Evolutionary conservation across 2,329 filamentous ascomycete genomes (phyloP), one percentile per base, ranked within the genome.

Genomic region (Colletotrichum sidae): DNA sequence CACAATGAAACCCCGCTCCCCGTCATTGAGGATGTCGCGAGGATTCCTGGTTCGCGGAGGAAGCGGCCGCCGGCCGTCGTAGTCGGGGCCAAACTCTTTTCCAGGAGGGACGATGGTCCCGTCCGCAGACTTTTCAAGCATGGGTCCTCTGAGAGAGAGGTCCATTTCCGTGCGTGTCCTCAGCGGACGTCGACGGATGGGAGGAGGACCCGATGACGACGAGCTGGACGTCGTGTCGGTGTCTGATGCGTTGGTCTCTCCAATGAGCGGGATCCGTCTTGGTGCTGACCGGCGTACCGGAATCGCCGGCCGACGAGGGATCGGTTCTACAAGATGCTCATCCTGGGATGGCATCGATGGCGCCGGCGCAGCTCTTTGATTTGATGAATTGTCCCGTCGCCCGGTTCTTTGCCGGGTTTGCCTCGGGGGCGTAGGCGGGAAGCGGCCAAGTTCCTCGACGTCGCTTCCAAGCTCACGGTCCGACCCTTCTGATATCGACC

Each of bases 1-100:
- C 17, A 65, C 58, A 15, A 65, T 65, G n/a, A 65, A 65, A 12
- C 63, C 63, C 53, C 58, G 52, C 17, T 65, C 63, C 25, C 63
- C 63, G 5, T 65, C 58, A 25, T 65, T 42, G 13, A 65, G 46
- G 4, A 65, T 65, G 53, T 62, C 58, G 10, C 63, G 58, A 35
- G 63, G 58, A 17, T 65, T 65, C 46, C 54, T 65, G 8, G 59
- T 50, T 41, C 63, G 58, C n/a, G 44, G 17, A 9, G 63, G 58
- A 46, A 62, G 34, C 10, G 63, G 58, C 4, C 55, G 25, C 33
- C 55, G 17, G 45, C 47, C 55, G 25, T 58, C 25, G 34, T 53
- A 62, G 25, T 63, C 37, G 13, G 63, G 63, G 4, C 63, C 63
- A 51, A 51, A 58, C 38, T 44, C 55, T 8, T 17, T 11, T 8